A percentile compares a stretch with the other conserved stretches of the same genome.
These are phyloP conservation scores for Fusarium equiseti DNA, from an alignment of 2,329 filamentous ascomycete species.

Conservation along the genomic window DNA sequence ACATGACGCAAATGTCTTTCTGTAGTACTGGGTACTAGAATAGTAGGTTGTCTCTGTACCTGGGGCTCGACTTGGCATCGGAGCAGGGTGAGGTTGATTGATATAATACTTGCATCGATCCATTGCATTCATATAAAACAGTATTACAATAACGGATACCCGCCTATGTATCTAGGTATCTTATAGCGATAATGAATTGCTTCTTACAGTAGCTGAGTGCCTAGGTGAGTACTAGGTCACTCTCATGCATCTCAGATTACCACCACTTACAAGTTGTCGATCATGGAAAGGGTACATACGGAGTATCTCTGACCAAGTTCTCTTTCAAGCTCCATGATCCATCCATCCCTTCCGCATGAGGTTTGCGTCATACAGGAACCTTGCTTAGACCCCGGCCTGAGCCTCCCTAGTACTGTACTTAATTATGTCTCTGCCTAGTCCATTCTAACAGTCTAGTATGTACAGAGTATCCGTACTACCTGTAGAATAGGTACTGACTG, in stretches of 20 bases:
- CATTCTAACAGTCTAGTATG: not conserved
- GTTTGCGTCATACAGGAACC: slow-evolving; percentile 28
- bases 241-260: not conserved
- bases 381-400: slow-evolving; percentile 1
- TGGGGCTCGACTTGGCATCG: not conserved
- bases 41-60: no score
- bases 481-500: not conserved
- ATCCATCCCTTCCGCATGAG: not conserved
- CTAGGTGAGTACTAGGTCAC: not conserved
- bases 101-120: not conserved
- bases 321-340: slow-evolving; percentile 4
- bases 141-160: no score
- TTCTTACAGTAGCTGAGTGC: no score
- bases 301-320: not conserved
- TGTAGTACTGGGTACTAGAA: not conserved
- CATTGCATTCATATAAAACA: not conserved
- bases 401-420: not conserved
- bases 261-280: slow-evolving; percentile 22
- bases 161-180: no score
- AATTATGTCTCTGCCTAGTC: not conserved
- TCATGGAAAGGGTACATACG: slow-evolving; percentile 4
- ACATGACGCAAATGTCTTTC: slow-evolving; percentile 12
- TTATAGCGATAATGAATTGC: no score
- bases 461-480: not conserved
- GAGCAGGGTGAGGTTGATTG: not conserved